Conservation (phyloP, 2,329 filamentous ascomycete species). For the Colletotrichum viniferum region DNA sequence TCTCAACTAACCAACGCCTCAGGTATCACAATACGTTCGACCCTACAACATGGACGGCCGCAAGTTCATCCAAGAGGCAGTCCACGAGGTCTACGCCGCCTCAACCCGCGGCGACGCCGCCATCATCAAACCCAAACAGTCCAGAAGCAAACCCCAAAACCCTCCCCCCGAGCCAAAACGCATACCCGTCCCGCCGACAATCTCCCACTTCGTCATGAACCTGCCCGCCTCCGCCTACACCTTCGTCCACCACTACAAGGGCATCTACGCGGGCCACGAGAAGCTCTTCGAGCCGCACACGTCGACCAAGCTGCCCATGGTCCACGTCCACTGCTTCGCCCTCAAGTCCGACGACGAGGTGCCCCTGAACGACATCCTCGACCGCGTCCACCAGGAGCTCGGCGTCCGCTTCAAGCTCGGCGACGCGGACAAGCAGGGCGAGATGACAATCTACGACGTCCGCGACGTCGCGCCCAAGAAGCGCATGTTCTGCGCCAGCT, state of each 20-base stretch:
- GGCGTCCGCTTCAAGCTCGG: slow-evolving; percentile 45
- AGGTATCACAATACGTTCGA: slow-evolving; percentile 72
- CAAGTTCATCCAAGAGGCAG: slow-evolving; percentile 76
- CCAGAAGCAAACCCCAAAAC: slow-evolving; percentile 39
- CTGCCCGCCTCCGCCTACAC: slow-evolving; percentile 87
- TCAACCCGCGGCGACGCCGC: slow-evolving; percentile 57
- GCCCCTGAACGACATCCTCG: slow-evolving; percentile 55
- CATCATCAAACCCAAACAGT: slow-evolving; percentile 53
- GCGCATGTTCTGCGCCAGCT: slow-evolving; percentile 95
- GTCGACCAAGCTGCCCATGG: slow-evolving; percentile 69
- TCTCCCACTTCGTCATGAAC: slow-evolving; percentile 98
- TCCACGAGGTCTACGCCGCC: slow-evolving; percentile 61
- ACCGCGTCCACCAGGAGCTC: slow-evolving; percentile 44
- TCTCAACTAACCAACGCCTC: slow-evolving; percentile 22
- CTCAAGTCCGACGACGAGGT: slow-evolving; percentile 79
- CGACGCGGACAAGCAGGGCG: slow-evolving; percentile 49
- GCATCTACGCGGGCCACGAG: slow-evolving; percentile 78
- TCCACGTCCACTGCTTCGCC: slow-evolving; percentile 96
- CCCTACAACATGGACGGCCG: slow-evolving; percentile 84
- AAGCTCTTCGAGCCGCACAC: slow-evolving; percentile 67
- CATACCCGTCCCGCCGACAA: slow-evolving; percentile 70
- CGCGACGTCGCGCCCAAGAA: slow-evolving; percentile 92
- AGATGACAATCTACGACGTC: slow-evolving; percentile 70
- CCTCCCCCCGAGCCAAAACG: slow-evolving; percentile 39
- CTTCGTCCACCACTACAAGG: slow-evolving; percentile 78